Evolutionary conservation across 352 stramenopile species (phyloP).

Genomic region (Globisporangium parvum): DNA sequence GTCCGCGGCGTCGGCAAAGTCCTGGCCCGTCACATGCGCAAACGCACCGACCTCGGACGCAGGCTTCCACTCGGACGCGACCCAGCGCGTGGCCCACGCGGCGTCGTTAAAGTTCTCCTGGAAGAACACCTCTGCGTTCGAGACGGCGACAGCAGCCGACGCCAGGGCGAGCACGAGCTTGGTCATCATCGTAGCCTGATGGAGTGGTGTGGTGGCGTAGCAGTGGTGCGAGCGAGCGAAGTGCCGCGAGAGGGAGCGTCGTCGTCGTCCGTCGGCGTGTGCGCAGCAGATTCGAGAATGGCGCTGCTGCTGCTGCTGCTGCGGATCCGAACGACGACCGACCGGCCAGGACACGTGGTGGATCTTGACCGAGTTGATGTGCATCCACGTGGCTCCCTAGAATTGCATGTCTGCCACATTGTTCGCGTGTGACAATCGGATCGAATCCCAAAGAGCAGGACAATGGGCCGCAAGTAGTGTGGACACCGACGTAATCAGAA

Average conservation of each 20-base stretch:
- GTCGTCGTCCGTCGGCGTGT: neutral
- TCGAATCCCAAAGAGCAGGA: too few relatives aligned
- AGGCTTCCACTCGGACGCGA: constrained; percentile 95
- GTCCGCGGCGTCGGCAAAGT: constrained; percentile 84
- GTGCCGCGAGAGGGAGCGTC: neutral
- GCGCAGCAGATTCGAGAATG: constrained; percentile 7
- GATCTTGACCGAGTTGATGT: neutral
- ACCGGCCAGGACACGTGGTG: neutral
- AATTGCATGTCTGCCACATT: too few relatives aligned
- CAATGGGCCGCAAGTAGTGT: too few relatives aligned
- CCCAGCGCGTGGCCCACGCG: constrained; percentile 64
- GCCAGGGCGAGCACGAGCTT: constrained; percentile 53
- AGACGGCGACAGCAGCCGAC: constrained; percentile 38
- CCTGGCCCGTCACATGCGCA: constrained; percentile 91
- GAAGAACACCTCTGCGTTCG: constrained; percentile 86
- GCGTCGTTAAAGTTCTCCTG: constrained; percentile 92
- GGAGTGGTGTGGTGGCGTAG: neutral
- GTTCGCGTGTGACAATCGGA: too few relatives aligned
- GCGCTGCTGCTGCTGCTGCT: neutral
- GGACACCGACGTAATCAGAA: too few relatives aligned
- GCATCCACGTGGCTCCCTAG: too few relatives aligned
- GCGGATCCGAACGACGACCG: neutral
- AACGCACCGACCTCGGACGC: constrained; percentile 92
- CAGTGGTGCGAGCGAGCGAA: too few relatives aligned
- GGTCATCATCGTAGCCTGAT: constrained; percentile 38